Evolutionary conservation across 768 basidiomycete genomes (phyloP).

Genomic region (Kwoniella newhampshirensis): DNA sequence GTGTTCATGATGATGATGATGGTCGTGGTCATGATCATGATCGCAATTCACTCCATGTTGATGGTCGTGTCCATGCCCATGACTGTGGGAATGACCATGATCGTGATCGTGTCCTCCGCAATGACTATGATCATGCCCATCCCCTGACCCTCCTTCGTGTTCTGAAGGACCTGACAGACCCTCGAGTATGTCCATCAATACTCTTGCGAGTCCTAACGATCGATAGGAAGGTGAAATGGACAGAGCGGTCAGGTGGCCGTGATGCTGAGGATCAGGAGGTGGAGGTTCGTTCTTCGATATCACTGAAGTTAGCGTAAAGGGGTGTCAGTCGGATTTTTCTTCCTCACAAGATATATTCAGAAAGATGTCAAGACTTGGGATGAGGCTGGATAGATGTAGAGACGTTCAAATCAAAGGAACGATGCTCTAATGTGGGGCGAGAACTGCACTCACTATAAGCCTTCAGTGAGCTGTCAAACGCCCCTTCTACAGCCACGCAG

Average conservation of each 20-base stretch:
- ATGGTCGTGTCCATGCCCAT: constrained; percentile 1
- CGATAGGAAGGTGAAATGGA: constrained; percentile 93
- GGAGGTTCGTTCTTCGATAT: constrained; percentile 73
- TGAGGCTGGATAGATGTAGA: no score
- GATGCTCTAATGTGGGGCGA: no score
- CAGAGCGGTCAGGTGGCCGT: constrained; percentile 89
- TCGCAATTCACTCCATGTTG: neutral
- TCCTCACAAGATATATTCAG: no score
- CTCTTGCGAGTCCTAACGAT: constrained; percentile 77
- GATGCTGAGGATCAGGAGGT: constrained; percentile 44
- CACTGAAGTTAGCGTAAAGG: constrained; percentile 59
- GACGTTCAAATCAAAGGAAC: no score
- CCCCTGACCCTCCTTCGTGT: neutral
- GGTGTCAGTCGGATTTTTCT: no score
- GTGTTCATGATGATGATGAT: neutral
- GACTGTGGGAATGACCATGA: constrained; percentile 1
- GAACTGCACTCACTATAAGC: constrained; percentile 71
- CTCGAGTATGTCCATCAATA: constrained; percentile 84
- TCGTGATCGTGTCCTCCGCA: neutral
- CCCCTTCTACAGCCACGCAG: constrained; percentile 66
- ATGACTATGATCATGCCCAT: constrained; percentile 3
- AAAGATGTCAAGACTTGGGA: no score
- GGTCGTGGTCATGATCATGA: neutral
- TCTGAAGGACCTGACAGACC: constrained; percentile 62
- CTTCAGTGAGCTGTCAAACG: constrained; percentile 74